Base-by-base conservation (phyloP, 768 basidiomycete genomes). In the Mycena albidolilacea region DNA sequence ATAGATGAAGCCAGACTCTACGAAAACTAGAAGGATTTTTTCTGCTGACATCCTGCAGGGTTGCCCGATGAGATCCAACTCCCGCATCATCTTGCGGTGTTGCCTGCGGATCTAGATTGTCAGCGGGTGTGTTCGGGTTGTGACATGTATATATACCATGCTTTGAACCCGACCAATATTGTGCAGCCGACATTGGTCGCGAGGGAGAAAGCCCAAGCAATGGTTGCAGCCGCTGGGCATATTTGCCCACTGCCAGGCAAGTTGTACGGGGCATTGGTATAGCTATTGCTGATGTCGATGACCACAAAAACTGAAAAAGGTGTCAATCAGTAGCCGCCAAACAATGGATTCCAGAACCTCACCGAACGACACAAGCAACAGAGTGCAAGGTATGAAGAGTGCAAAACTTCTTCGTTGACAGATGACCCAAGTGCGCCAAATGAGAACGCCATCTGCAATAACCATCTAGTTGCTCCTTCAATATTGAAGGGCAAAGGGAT, bases 1-100 rank as follows among this genome's bases (percentile, higher is more conserved):
- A 21, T 64, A 64, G 21, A 64, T 52, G 48, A 64, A 52, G 19
- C 64, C 64, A 21, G 64, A 64, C 50, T 64, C 64, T 10, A 64
- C 48, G 7, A 64, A n/a, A 19, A 64, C 9, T 3, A 50, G 54
- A 12, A 64, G 64, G 14, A 64, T 19, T 11, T 64, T 64, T 17
- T 41, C 38, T 41, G 64, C 37, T 19, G 64, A 52, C 48, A 52
- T 38, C 23, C 61, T 15, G 11, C 61, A 43, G 17, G 57, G 10
- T 19, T 48, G 11, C 17, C 46, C 14, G 15, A 15, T 12, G 15
- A 48, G 7, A 17, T 17, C 17, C 15, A 48, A 15, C 46, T 48
- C 46, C 17, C 17, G 12, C 46, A 19, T 48, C 46, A 48, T 11
- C 46, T 48, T 48, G 46, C 46, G 46, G n/a, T 48, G 46, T 48